Base-by-base conservation (phyloP, 257 asterid genomes). In the Lycium barbarum region DNA sequence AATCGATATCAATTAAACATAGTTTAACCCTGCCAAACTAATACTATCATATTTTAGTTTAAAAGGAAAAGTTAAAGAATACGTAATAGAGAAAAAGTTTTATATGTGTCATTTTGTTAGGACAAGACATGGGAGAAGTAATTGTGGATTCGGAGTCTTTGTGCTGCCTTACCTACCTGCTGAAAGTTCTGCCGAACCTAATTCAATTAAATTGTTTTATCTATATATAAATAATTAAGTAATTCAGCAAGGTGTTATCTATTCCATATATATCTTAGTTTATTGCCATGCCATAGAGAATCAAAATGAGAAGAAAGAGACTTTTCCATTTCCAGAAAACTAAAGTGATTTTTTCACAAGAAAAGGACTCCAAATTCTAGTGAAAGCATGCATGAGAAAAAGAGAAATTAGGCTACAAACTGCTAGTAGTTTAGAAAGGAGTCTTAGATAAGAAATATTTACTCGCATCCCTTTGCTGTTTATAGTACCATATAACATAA, bases 161-260 rank as follows among this genome's bases (percentile, higher is more conserved):
- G 82, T 76, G 82, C 47, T 76, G 43, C 63, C 51, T 51, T 76
- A 53, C 63, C 82, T 76, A 76, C 82, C 58, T 76, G 43, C 15
- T 76, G 61, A 0, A 76, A 76, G 63, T 51, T 6, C 26, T 6
- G 36, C 59, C 45, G 9, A 76, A 76, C 82, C 65, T 76, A 76
- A 76, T 53, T 76, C 26, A 22, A 13, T 22, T 53, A 26, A 76
- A 47, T 26, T 26, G 33, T 26, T 26, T 26, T 26, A 26, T 26
- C 33, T 26, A 26, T 26, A 51, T 8, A 76, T 22, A 22, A 14
- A 54, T 76, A 26, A 9, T 72, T 18, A 9, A 43, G 57, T n/a
- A 72, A 10, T 51, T 76, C 26, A 76, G 22, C 63, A 13, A 76
- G 82, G 82, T 51, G 47, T 7, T 76, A 76, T 76, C 63, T 76